Evolutionary conservation across 192 early-diverging fungal genomes (phyloP).

Genomic region (Coemansia sp.): DNA sequence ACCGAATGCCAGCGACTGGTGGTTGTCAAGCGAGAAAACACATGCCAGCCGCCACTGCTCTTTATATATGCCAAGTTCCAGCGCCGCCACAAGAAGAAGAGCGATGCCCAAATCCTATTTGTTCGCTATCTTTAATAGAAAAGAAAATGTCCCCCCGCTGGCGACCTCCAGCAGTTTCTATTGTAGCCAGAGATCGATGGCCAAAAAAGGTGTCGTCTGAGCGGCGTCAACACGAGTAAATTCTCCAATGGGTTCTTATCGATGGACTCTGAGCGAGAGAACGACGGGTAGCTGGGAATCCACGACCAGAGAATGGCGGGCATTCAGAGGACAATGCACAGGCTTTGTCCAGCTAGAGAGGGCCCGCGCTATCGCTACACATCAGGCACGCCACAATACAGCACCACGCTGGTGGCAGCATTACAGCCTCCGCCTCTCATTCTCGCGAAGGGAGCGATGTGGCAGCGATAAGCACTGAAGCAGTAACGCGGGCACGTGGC

Average conservation of each 20-base stretch:
- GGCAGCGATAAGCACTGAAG: neutral
- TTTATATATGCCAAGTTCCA: slow-evolving; percentile 2
- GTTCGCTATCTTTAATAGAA: neutral
- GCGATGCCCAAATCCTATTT: neutral
- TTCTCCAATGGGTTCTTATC: neutral
- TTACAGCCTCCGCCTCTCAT: neutral
- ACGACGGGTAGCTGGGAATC: neutral
- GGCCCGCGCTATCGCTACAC: neutral
- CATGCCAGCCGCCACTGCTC: neutral
- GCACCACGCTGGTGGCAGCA: neutral
- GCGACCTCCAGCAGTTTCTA: neutral
- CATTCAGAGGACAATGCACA: neutral
- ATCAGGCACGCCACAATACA: neutral
- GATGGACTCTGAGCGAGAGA: neutral
- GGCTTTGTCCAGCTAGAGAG: neutral
- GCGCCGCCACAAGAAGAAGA: neutral
- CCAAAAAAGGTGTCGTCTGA: neutral
- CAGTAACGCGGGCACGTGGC: neutral
- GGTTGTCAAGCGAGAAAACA: neutral
- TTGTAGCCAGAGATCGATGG: neutral
- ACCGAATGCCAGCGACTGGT: neutral
- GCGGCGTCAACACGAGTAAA: neutral
- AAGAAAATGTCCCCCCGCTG: neutral
- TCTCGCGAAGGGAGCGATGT: neutral
- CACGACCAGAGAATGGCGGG: neutral